A percentile compares a stretch with the other conserved stretches of the same genome.
Conservation (phyloP, 495 filamentous ascomycete genomes). For the Wilcoxina mikolae region DNA sequence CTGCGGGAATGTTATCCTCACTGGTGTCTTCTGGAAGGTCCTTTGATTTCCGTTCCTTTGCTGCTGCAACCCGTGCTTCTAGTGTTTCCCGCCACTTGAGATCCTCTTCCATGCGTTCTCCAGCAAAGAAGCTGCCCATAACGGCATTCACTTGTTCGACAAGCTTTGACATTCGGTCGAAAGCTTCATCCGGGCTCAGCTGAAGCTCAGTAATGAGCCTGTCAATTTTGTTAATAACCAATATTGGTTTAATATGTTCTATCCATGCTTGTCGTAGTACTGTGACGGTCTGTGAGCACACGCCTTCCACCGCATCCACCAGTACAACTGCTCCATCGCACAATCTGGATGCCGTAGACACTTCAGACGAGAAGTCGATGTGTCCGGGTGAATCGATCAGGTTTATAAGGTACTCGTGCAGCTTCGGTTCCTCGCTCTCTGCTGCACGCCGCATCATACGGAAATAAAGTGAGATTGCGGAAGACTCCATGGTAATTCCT, state of each 20-base stretch:
- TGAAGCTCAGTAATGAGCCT: slow-evolving; percentile 81
- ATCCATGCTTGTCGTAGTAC: slow-evolving; percentile 91
- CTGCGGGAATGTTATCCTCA: slow-evolving; percentile 36
- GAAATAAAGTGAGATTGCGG: slow-evolving; percentile 92
- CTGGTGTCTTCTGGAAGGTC: slow-evolving; percentile 34
- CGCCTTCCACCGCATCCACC: slow-evolving; percentile 96
- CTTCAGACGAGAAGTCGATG: slow-evolving; percentile 97
- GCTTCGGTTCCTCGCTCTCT: slow-evolving; percentile 51
- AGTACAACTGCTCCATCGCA: slow-evolving; percentile 91
- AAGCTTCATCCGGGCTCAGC: slow-evolving; percentile 81
- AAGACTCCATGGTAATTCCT: slow-evolving; percentile 99
- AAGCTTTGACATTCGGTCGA: slow-evolving; percentile 73
- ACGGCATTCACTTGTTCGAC: slow-evolving; percentile 95
- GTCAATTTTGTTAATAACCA: slow-evolving; percentile 98
- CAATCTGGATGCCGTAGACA: slow-evolving; percentile 84
- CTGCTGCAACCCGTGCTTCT: slow-evolving; percentile 61
- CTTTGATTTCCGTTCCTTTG: slow-evolving; percentile 35
- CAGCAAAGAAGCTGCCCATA: slow-evolving; percentile 93
- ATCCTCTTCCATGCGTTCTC: slow-evolving; percentile 97
- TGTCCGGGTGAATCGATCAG: slow-evolving; percentile 96
- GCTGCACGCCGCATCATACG: slow-evolving; percentile 62
- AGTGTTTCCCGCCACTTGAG: slow-evolving; percentile 88
- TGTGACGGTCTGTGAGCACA: slow-evolving; percentile 96
- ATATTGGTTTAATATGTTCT: slow-evolving; percentile 83
- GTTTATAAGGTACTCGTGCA: slow-evolving; percentile 89